A percentile compares a stretch with the other conserved stretches of the same genome.
Evolutionary conservation across 306 rosid genomes (phyloP).

Genomic region (Chamaecrista fasciculata): DNA sequence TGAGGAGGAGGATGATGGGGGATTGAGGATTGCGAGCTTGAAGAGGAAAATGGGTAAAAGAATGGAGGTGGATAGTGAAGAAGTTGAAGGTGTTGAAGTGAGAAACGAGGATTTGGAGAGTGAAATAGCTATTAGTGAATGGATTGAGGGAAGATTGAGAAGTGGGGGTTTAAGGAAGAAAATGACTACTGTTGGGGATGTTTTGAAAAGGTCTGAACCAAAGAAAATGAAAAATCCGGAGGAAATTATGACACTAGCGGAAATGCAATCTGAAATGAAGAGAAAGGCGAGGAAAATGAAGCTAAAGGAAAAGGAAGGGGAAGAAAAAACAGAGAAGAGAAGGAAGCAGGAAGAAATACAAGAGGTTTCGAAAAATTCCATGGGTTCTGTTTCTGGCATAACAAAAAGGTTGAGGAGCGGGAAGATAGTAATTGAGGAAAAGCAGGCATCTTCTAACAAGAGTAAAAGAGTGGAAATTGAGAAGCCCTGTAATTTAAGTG

Average conservation of each 20-base stretch:
- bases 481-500: constrained; percentile 21
- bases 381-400: constrained; percentile 25
- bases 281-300: constrained; percentile 40
- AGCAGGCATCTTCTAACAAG: constrained; percentile 7
- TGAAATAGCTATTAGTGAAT: constrained; percentile 12
- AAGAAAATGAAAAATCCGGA: constrained; percentile 48
- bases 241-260: constrained; percentile 83
- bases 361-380: constrained; percentile 22
- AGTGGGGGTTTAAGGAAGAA: constrained; percentile 53
- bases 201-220: constrained; percentile 57
- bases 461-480: constrained; percentile 22
- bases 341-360: constrained; percentile 20
- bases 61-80: constrained; percentile 31
- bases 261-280: constrained; percentile 58
- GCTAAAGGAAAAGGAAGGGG: constrained; percentile 37
- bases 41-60: constrained; percentile 13
- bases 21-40: constrained; percentile 40
- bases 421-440: constrained; percentile 30
- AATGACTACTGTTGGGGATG: constrained; percentile 63
- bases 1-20: constrained; percentile 27
- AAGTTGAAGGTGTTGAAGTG: constrained; percentile 30
- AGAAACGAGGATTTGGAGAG: constrained; percentile 12
- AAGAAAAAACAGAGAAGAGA: constrained; percentile 30
- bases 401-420: constrained; percentile 19
- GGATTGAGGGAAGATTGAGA: constrained; percentile 43